Conservation (phyloP, 2,329 filamentous ascomycete genomes). For the Acrodontium crateriforme region DNA sequence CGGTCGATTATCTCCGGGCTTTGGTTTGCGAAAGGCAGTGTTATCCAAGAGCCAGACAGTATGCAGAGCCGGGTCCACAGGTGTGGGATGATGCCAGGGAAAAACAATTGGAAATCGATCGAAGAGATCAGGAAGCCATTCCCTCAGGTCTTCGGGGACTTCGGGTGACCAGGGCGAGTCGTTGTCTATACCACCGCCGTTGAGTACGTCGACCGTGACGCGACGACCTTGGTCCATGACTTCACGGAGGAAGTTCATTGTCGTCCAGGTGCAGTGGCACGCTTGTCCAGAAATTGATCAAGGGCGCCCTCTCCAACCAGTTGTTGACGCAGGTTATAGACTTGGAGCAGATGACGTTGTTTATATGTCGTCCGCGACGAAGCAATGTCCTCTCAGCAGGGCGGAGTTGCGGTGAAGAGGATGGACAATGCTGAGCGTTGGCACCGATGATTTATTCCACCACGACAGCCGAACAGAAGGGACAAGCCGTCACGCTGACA, state of each 20-base stretch:
- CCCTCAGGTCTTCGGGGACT: slow-evolving; percentile 18
- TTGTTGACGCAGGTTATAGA: no score
- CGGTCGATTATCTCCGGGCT: slow-evolving; percentile 10
- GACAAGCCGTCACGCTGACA: no score
- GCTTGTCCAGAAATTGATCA: no score
- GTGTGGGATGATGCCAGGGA: slow-evolving; percentile 20
- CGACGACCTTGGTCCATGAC: slow-evolving; percentile 16
- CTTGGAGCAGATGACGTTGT: no score
- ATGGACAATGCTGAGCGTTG: no score
- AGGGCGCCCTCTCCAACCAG: no score
- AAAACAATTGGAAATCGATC: slow-evolving; percentile 40
- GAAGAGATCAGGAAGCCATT: slow-evolving; percentile 21
- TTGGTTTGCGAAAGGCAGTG: slow-evolving; percentile 52
- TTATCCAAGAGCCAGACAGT: slow-evolving; percentile 85
- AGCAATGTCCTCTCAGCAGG: no score
- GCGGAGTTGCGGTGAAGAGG: no score
- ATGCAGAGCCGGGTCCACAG: slow-evolving; percentile 49
- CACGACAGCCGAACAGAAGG: no score
- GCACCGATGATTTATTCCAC: no score
- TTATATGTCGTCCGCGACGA: no score
- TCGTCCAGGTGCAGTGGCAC: no score
- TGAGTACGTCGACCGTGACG: slow-evolving; percentile 14
- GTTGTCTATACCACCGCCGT: slow-evolving; percentile 13
- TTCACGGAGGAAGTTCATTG: slow-evolving; percentile 16
- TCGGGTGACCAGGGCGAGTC: slow-evolving; percentile 19